Evolutionary conservation across 176 grass and related monocot species (phyloP), one percentile per base, ranked within the genome.

Genomic region (Canna indica): DNA sequence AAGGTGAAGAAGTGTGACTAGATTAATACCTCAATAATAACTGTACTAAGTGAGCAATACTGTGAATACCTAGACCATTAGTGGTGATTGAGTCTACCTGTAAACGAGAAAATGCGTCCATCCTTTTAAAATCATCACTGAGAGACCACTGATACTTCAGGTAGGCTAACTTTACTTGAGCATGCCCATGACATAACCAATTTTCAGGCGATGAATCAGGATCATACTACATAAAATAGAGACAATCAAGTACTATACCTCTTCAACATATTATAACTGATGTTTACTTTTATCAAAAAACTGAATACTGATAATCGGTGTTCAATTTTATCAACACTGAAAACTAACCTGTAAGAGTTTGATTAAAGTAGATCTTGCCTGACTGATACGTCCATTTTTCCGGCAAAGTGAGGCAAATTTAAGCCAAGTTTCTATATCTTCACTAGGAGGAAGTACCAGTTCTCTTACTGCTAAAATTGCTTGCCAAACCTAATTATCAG

Each of bases 341-440:
- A 27, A 17, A 77, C 57, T 15, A 27, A 92, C 93, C 86, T 92
- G 88, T 75, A 97, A 83, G 56, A 97, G 93, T 90, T 97, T 97
- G 36, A 89, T 70, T 72, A 97, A 86, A 75, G 93, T 97, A 68
- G 93, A 97, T 81, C 73, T 92, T 71, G 93, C 88, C 83, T 97
- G 93, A 83, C 86, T 97, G 78, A 78, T 85, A 42, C 93, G 93
- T 18, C 93, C 93, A 83, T 76, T 92, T 85, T 92, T 87, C 78
- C 88, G 88, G 78, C 93, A 97, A 91, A 97, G 93, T 73, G 83
- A 79, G 50, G 93, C 88, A 85, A 97, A 97, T 79, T 83, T 97
- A 83, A 97, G 87, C 93, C 93, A 97, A 53, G 86, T 97, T 73
- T 97, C 93, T 69, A 88, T 81, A 59, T 97, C 93, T 90, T 97